Conservation (phyloP, 2,329 filamentous ascomycete species). For the Aspergillus sp. region DNA sequence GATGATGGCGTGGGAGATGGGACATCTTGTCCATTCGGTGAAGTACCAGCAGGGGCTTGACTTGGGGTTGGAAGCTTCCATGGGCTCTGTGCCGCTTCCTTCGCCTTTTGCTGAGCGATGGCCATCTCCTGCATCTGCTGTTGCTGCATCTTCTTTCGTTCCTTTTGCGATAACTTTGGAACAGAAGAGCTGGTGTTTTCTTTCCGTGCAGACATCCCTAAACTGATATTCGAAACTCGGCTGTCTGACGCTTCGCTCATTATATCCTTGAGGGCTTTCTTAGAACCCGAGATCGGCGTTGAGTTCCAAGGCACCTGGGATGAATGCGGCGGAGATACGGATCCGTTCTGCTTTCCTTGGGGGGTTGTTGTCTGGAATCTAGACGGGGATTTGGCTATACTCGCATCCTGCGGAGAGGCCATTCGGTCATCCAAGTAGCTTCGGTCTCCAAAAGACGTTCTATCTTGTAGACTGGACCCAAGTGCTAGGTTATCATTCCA, state of each 20-base stretch:
- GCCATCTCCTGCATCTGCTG: constrained; percentile 54
- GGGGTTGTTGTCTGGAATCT: constrained; percentile 19
- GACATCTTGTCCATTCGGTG: constrained; percentile 31
- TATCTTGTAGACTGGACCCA: constrained; percentile 26
- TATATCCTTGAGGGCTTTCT: constrained; percentile 74
- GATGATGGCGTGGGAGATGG: constrained; percentile 13
- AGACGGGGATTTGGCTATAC: constrained; percentile 26
- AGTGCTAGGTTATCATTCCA: constrained; percentile 26
- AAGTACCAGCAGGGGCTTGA: constrained; percentile 20
- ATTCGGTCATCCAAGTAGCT: constrained; percentile 31
- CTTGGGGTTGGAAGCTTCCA: constrained; percentile 59
- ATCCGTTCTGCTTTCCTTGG: constrained; percentile 24
- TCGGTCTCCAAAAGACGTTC: constrained; percentile 25
- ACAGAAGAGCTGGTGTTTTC: constrained; percentile 41
- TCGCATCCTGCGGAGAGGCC: constrained; percentile 22
- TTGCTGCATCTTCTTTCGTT: constrained; percentile 80
- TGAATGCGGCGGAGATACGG: constrained; percentile 26
- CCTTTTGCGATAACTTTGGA: constrained; percentile 81
- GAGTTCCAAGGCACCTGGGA: constrained; percentile 53
- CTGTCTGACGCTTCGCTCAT: constrained; percentile 62
- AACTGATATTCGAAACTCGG: constrained; percentile 53
- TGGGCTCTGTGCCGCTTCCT: constrained; percentile 47
- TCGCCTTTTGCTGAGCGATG: constrained; percentile 34
- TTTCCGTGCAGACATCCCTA: constrained; percentile 50
- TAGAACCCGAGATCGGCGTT: constrained; percentile 57